These are phyloP conservation scores for Gentiana dahurica DNA, from an alignment of 257 asterid genomes.

Conservation along the genomic window DNA sequence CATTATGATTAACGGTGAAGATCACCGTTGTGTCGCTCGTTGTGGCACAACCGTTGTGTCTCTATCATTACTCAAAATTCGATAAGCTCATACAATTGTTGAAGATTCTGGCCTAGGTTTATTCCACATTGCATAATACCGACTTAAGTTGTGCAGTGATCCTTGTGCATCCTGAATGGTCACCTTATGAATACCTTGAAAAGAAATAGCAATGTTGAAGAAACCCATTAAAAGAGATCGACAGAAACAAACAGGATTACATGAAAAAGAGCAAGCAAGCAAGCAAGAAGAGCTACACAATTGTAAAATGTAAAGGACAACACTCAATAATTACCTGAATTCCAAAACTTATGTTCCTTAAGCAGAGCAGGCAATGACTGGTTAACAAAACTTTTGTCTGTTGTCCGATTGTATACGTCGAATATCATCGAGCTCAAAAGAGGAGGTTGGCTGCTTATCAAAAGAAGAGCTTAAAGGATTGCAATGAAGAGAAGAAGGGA, in stretches of 20 bases:
- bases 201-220: not conserved
- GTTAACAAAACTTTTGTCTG: slow-evolving; percentile 34
- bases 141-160: slow-evolving; percentile 37
- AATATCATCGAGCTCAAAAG: slow-evolving; percentile 67
- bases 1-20: no score
- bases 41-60: no score
- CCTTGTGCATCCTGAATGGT: slow-evolving; percentile 52
- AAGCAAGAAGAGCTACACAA: not conserved
- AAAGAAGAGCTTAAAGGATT: not conserved
- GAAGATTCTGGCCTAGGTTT: slow-evolving; percentile 85
- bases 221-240: no score
- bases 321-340: slow-evolving; percentile 35
- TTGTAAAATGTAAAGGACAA: not conserved
- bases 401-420: slow-evolving; percentile 45
- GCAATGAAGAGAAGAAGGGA: not conserved
- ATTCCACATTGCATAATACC: slow-evolving; percentile 86
- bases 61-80: no score
- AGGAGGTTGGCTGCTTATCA: slow-evolving; percentile 74
- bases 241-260: no score
- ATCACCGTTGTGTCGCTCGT: no score
- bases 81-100: slow-evolving; percentile 31
- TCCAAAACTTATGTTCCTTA: slow-evolving; percentile 73
- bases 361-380: slow-evolving; percentile 61
- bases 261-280: not conserved
- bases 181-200: slow-evolving; percentile 63